A percentile compares a stretch with the other conserved stretches of the same genome.
Conservation (phyloP, 495 filamentous ascomycete species). For the Talaromyces trachyspermus region DNA sequence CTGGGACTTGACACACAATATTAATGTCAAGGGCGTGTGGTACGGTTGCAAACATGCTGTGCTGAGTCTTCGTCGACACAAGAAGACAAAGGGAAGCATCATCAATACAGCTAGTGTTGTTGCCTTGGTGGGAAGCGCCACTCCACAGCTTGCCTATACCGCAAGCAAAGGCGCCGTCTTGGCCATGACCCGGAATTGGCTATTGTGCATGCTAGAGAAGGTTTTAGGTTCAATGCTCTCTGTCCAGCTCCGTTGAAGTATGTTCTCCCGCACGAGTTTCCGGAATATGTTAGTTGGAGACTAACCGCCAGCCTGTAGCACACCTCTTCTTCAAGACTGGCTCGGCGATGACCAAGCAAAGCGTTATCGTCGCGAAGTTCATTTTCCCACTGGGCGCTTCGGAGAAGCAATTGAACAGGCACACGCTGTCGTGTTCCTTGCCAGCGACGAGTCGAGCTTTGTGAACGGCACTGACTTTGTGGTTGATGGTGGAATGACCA, state of each 20-base stretch:
- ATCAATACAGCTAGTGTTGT: slow-evolving; percentile 96
- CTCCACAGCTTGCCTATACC: slow-evolving; percentile 91
- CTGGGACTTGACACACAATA: slow-evolving; percentile 89
- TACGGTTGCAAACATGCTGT: slow-evolving; percentile 92
- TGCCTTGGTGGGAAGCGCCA: slow-evolving; percentile 86
- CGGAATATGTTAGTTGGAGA: too few species aligned
- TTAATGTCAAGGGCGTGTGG: slow-evolving; percentile 99
- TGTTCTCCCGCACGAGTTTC: too few species aligned
- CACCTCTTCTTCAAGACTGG: slow-evolving; percentile 86
- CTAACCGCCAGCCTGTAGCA: slow-evolving; percentile 28
- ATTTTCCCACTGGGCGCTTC: slow-evolving; percentile 92
- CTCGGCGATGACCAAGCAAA: slow-evolving; percentile 84
- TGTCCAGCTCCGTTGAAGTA: slow-evolving; percentile 90
- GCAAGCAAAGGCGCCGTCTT: slow-evolving; percentile 92
- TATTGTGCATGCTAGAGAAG: slow-evolving; percentile 80
- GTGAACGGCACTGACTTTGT: slow-evolving; percentile 90
- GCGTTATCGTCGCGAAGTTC: slow-evolving; percentile 78
- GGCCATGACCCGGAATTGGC: slow-evolving; percentile 77
- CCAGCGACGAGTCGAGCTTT: slow-evolving; percentile 90
- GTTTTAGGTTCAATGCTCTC: slow-evolving; percentile 78
- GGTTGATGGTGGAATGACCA: slow-evolving; percentile 95
- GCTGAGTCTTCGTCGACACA: slow-evolving; percentile 67
- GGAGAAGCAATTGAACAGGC: slow-evolving; percentile 95
- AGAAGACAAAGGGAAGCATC: slow-evolving; percentile 70
- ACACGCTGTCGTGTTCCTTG: slow-evolving; percentile 86